Conservation (phyloP, 2,329 filamentous ascomycete species). For the Penicillium griseofulvum region DNA sequence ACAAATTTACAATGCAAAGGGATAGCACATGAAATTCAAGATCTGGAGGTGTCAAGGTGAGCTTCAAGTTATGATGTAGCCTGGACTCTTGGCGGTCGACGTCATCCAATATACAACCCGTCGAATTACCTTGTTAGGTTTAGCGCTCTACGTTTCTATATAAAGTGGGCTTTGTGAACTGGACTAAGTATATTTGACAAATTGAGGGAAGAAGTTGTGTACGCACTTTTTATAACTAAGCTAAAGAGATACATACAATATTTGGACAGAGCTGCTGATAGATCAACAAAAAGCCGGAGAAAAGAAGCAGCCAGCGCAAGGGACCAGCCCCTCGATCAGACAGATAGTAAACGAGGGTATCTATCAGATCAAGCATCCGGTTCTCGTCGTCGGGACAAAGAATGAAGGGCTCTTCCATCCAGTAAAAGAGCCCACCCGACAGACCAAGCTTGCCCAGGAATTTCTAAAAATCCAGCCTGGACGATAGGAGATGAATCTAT, state of each 20-base stretch:
- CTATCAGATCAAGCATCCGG: constrained; percentile 47
- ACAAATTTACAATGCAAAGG: not conserved
- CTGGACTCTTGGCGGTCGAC: constrained; percentile 1
- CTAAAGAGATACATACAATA: constrained; percentile 16
- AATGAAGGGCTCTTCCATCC: constrained; percentile 23
- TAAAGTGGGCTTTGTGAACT: not conserved
- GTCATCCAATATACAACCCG: not conserved
- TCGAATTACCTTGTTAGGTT: too few relatives aligned
- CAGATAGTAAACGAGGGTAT: constrained; percentile 25
- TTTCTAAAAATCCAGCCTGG: constrained; percentile 45
- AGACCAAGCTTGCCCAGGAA: constrained; percentile 37
- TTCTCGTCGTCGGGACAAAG: constrained; percentile 40
- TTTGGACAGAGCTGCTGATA: constrained; percentile 13
- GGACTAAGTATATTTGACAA: not conserved
- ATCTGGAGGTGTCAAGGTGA: not conserved
- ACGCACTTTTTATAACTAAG: constrained; percentile 18
- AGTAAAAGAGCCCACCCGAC: constrained; percentile 25
- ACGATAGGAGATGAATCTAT: constrained; percentile 58
- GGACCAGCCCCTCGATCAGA: constrained; percentile 41
- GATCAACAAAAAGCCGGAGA: constrained; percentile 17
- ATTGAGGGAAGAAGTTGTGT: not conserved
- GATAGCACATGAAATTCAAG: not conserved
- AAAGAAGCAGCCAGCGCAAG: constrained; percentile 24
- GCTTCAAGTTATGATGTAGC: not conserved
- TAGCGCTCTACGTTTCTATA: too few relatives aligned